Conservation (phyloP, 2,329 filamentous ascomycete species). For the Sporothrix globosa region DNA sequence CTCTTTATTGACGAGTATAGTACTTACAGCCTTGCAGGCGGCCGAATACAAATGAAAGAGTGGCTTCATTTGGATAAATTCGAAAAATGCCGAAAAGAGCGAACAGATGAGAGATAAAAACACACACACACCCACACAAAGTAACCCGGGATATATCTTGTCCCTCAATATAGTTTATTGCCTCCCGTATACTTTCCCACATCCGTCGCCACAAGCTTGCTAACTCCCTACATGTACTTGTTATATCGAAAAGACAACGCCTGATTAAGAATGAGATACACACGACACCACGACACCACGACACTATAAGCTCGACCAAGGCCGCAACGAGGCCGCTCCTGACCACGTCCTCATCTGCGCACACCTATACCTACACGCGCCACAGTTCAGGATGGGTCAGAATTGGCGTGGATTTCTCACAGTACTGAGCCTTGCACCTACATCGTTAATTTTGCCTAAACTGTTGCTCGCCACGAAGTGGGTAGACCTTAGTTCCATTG, state of each 20-base stretch:
- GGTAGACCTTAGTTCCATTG: not conserved
- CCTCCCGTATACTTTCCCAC: not conserved
- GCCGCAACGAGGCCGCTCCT: slow-evolving; percentile 7
- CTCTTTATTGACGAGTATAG: not conserved
- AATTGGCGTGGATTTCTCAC: not conserved
- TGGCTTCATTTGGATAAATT: slow-evolving; percentile 13
- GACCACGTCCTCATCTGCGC: not conserved
- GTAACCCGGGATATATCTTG: not conserved
- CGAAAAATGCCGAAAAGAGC: slow-evolving; percentile 11
- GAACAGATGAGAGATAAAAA: not conserved
- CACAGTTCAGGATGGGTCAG: not conserved
- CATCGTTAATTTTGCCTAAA: not conserved
- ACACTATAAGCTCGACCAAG: not conserved
- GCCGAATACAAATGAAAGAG: not conserved
- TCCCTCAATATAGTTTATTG: not conserved
- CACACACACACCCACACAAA: not conserved
- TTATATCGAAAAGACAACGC: not conserved
- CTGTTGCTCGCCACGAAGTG: not conserved
- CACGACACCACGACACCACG: not conserved
- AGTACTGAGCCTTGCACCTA: not conserved
- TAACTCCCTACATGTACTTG: not conserved
- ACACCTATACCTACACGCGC: too few species aligned
- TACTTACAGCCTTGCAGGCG: not conserved
- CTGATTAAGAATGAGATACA: not conserved
- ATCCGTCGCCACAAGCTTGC: not conserved